phyloP scores from a whole-genome alignment of 306 rosid genomes.

The Morella rubra region DNA sequence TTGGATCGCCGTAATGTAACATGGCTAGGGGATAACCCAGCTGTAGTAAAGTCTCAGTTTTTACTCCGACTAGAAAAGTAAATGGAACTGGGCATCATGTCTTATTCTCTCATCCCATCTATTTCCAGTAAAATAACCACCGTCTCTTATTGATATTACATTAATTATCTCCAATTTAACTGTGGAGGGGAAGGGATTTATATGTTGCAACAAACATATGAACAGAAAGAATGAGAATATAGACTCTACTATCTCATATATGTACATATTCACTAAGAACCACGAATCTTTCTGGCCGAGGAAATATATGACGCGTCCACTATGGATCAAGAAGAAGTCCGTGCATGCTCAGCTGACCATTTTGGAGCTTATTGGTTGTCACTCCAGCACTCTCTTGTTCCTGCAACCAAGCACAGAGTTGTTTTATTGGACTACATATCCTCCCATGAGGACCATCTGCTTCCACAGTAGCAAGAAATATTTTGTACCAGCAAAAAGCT shows the following conservation, averaged over 20 bases:
- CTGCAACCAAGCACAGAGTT: slow-evolving; percentile 36
- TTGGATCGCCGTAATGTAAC: no score
- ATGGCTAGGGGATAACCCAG: no score
- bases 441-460: background rate
- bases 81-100: slow-evolving; percentile 14
- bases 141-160: slow-evolving; percentile 44
- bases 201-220: slow-evolving; percentile 55
- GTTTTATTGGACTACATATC: background rate
- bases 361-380: slow-evolving; percentile 32
- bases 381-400: slow-evolving; percentile 35
- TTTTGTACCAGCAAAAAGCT: background rate
- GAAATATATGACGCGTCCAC: slow-evolving; percentile 16
- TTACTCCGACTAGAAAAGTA: background rate
- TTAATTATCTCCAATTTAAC: slow-evolving; percentile 32
- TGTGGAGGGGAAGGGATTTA: slow-evolving; percentile 17
- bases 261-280: slow-evolving; percentile 49
- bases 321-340: slow-evolving; percentile 68
- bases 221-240: slow-evolving; percentile 79
- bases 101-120: slow-evolving; percentile 21
- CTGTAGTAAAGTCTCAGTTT: no score
- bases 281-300: slow-evolving; percentile 26
- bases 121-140: background rate
- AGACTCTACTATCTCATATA: slow-evolving; percentile 39
- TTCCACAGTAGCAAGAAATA: background rate
- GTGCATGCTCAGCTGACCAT: slow-evolving; percentile 55